Percentiles rank a stretch among this genome's conserved stretches.
Evolutionary conservation across 2,329 filamentous ascomycete genomes (phyloP).

Genomic region (Penicillium sp.): DNA sequence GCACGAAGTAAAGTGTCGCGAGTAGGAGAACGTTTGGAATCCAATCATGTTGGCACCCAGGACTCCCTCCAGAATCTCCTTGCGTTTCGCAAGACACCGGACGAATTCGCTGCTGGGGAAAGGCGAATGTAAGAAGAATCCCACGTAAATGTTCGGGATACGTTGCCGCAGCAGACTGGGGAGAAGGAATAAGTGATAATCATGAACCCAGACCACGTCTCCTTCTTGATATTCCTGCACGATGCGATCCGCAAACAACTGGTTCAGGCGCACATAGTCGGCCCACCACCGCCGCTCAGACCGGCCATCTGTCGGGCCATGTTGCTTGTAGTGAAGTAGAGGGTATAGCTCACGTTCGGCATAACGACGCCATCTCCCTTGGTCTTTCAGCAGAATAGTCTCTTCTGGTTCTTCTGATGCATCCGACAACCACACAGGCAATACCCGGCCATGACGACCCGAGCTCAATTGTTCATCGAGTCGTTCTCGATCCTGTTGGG

Average conservation of each 20-base stretch:
- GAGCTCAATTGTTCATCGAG: constrained; percentile 73
- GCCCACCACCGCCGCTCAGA: constrained; percentile 81
- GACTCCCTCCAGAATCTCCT: constrained; percentile 86
- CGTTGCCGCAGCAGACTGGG: constrained; percentile 85
- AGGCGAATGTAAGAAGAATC: constrained; percentile 90
- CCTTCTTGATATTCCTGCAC: constrained; percentile 87
- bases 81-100: constrained; percentile 80
- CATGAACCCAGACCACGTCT: constrained; percentile 88
- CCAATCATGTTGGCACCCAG: constrained; percentile 90
- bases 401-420: constrained; percentile 69
- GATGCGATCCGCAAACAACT: constrained; percentile 86
- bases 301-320: constrained; percentile 82
- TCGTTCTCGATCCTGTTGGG: constrained; percentile 65
- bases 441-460: constrained; percentile 72
- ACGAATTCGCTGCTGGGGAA: constrained; percentile 97
- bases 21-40: constrained; percentile 95
- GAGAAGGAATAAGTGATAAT: constrained; percentile 88
- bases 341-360: constrained; percentile 91
- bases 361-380: constrained; percentile 83
- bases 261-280: constrained; percentile 91
- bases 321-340: constrained; percentile 93
- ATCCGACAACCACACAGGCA: constrained; percentile 87
- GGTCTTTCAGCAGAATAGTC: constrained; percentile 71
- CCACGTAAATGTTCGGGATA: constrained; percentile 85
- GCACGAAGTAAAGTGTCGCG: constrained; percentile 89